Conservation (phyloP, 306 rosid species). For the cucumber (Cucumis sativus) region DNA sequence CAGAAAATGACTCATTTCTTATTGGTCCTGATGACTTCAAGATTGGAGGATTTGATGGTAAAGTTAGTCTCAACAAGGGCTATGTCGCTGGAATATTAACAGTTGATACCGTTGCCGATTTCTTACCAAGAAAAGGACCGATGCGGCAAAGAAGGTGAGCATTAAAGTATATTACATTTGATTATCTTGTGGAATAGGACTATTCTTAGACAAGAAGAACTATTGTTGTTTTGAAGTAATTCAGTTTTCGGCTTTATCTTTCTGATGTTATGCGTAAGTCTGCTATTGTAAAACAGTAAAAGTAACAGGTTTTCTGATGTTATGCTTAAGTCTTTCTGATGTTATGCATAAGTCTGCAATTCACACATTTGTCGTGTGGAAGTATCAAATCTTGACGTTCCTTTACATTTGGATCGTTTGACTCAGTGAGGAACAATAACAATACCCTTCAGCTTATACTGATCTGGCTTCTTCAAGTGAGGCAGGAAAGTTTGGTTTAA, state of each 20-base stretch:
- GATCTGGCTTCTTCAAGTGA: not conserved
- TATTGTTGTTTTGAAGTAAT: not conserved
- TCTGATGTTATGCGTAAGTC: not conserved
- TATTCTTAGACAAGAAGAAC: not conserved
- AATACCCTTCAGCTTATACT: not conserved
- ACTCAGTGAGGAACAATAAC: not conserved
- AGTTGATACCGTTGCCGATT: conserved; percentile 87
- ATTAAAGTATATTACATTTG: not conserved
- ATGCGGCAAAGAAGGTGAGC: conserved; percentile 69
- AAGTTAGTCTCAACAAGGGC: conserved; percentile 70
- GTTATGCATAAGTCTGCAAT: not conserved
- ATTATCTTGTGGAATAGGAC: not conserved
- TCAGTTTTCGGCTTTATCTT: not conserved
- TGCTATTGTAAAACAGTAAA: not conserved
- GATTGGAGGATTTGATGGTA: conserved; percentile 60
- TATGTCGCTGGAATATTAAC: conserved; percentile 91
- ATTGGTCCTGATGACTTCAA: conserved; percentile 57
- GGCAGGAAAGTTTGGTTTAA: not conserved
- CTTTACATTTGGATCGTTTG: not conserved
- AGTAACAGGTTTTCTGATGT: not conserved
- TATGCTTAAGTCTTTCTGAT: not conserved
- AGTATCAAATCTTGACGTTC: not conserved
- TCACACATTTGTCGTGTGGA: not conserved
- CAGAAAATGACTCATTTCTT: conserved; percentile 42
- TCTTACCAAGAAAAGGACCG: conserved; percentile 80